phyloP scores from a whole-genome alignment of 768 basidiomycete species.

The Russula earlei region DNA sequence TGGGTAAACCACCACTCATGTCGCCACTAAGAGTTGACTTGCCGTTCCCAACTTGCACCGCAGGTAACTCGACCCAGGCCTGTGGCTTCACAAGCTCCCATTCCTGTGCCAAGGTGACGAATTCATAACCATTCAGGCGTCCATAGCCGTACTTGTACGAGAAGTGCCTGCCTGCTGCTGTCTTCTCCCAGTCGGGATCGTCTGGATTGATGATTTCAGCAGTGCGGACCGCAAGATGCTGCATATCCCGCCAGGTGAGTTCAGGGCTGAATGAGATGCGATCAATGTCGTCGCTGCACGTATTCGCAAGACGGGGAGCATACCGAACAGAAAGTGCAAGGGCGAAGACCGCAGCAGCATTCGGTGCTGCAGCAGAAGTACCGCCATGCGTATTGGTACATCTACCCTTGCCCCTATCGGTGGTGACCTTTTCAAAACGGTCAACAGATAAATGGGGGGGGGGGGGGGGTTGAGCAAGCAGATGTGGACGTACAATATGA shows the following conservation, averaged over 20 bases:
- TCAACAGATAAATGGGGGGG: constrained; percentile 9
- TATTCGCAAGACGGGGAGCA: constrained; percentile 20
- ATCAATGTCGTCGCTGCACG: not conserved
- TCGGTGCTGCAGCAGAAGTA: constrained; percentile 95
- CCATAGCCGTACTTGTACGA: constrained; percentile 98
- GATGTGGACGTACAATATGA: constrained; percentile 62
- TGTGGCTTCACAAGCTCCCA: constrained; percentile 93
- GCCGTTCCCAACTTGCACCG: constrained; percentile 56
- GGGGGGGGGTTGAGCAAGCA: not conserved
- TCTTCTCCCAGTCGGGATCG: constrained; percentile 92
- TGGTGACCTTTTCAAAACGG: constrained; percentile 62
- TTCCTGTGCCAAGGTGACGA: constrained; percentile 67
- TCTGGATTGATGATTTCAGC: constrained; percentile 73
- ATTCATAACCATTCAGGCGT: constrained; percentile 70
- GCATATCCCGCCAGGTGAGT: constrained; percentile 92
- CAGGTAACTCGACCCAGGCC: constrained; percentile 73
- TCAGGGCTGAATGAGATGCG: constrained; percentile 54
- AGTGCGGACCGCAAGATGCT: constrained; percentile 75
- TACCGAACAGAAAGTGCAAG: constrained; percentile 83
- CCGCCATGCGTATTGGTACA: constrained; percentile 86
- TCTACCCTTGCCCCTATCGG: constrained; percentile 77
- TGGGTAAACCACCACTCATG: constrained; percentile 57
- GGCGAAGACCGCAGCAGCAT: constrained; percentile 90
- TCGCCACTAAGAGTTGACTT: constrained; percentile 43
- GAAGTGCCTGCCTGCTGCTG: constrained; percentile 54